phyloP scores from a whole-genome alignment of 257 asterid genomes.

The Capsicum rhomboideum region DNA sequence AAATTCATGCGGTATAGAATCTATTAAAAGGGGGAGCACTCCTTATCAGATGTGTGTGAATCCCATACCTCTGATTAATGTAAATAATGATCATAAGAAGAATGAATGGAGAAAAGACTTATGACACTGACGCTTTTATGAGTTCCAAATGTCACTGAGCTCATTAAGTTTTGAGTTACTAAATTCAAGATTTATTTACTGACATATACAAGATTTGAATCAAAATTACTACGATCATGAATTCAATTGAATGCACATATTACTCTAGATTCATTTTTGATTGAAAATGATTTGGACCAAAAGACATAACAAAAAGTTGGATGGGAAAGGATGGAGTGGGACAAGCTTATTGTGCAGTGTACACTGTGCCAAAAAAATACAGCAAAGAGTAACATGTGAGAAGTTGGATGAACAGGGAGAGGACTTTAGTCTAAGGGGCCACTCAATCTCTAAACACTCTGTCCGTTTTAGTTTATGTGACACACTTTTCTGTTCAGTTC shows the following conservation, averaged over 20 bases:
- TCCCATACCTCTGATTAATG: fast-evolving
- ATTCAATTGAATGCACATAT: background rate
- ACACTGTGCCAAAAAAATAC: background rate
- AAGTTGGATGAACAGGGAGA: background rate
- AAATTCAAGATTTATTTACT: fast-evolving
- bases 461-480: background rate
- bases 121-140: background rate
- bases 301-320: background rate
- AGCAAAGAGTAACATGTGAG: conserved; percentile 1
- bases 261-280: background rate
- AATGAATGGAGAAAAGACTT: too few relatives aligned
- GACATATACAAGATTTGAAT: background rate
- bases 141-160: background rate
- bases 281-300: background rate
- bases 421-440: background rate
- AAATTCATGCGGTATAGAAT: background rate
- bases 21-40: background rate
- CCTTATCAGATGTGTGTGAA: background rate
- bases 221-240: too few relatives aligned
- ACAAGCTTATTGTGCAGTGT: background rate
- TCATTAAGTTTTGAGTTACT: background rate
- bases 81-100: too few relatives aligned
- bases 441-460: background rate
- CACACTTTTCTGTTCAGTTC: background rate
- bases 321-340: background rate